Evolutionary conservation across 2,329 filamentous ascomycete species (phyloP), one percentile per base, ranked within the genome.

Genomic region (Emydomyces testavorans): DNA sequence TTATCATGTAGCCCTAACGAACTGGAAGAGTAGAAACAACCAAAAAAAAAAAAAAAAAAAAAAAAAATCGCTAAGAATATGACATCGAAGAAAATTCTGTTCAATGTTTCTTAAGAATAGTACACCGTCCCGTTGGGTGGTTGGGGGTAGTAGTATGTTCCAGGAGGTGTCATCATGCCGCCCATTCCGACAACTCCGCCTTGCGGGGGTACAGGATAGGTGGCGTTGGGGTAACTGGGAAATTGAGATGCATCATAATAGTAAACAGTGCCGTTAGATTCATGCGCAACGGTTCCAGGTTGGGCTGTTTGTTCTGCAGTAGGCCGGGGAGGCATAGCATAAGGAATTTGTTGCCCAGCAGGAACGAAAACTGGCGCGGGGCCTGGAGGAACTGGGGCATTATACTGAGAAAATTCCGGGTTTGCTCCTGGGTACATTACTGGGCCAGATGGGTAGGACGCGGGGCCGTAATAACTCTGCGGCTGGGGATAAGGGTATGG

Each of bases 211-310:
- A 75, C 70, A 7, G 74, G 67, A 57, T 80, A 85, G 15, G 72
- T 67, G 54, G 76, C 78, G 39, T 62, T 62, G 28, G 68, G 57
- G 48, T 69, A 68, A 24, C 62, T 58, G 16, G 78, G 71, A 40
- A 89, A 70, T 60, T 88, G 82, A n/a, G 80, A 75, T 6, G 85
- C 76, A 60, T 94, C 85, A 58, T 88, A 89, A 63, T 94, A 98
- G 65, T 94, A 96, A 0, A 94, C 88, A 77, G 93, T 96, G 52
- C 92, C 92, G 57, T 94, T 94, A 54, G 82, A 81, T 69, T 96
- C 90, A 64, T 95, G 89, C 0, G 87, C 86, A 16, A 83, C 75
- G 49, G 77, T 77, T 15, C 72, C 73, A 2, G 69, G 65, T 54
- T 76, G 78, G 24, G 70, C 66, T 5, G 60, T 51, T 50, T 63